Base-by-base conservation (phyloP, 768 basidiomycete species). In the Suillus bovinus region DNA sequence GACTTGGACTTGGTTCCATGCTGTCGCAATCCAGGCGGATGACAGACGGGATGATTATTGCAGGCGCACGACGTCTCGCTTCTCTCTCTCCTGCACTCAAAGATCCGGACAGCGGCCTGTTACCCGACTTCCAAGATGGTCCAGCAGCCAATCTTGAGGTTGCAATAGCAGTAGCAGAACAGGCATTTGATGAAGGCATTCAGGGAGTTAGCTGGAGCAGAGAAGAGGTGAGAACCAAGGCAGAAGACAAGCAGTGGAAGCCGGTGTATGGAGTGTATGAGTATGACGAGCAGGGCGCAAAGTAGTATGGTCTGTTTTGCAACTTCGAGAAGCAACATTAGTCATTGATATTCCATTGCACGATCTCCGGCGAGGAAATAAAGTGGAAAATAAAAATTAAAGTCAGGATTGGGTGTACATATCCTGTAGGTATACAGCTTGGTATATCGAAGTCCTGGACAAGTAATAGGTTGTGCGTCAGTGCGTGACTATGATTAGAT, bases 31-130 rank as follows among this genome's bases (percentile, higher is more conserved):
- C 90, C 0, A 79, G 82, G 6, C 75, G 70, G 9, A 80, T 96
- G 67, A 88, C 90, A 1, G 91, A 94, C 72, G 84, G 81, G n/a
- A 94, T 96, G 94, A 90, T 96, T 72, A 86, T 93, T 44, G 89
- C 89, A 3, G 93, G 90, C 10, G 86, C 91, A 0, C 81, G 79
- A 31, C 83, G 87, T 14, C 87, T 96, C 41, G 91, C 93, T 0
- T 78, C 84, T 9, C 83, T 95, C 47, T 86, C 92, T 0, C 93
- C 93, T 2, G 93, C 86, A 0, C 78, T 87, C 62, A 81, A 82
- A 36, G 86, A 94, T 69, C 87, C 88, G 0, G 86, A 91, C 64
- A 77, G 81, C 50, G 83, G 87, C 0, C 82, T 96, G 29, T 78
- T 96, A 5, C 92, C 94, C 0, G 88, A 91, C 67, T 87, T 96